Conservation (phyloP, 129 eudicot species). For the Arctium minus region DNA sequence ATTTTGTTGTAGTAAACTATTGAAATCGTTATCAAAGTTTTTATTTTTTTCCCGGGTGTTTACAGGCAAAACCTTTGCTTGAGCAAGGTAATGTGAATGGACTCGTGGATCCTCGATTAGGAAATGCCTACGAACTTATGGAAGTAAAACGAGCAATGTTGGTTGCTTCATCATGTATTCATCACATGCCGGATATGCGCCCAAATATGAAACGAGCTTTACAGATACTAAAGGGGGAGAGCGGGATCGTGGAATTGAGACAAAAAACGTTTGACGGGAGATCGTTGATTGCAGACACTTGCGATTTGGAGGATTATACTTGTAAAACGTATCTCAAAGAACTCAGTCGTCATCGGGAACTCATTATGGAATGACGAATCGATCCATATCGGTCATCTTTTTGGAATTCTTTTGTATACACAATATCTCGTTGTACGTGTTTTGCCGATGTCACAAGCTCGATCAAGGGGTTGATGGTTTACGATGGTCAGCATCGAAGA, state of each 20-base stretch:
- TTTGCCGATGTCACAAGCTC: neutral
- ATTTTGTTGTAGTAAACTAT: neutral
- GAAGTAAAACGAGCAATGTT: conserved; percentile 52
- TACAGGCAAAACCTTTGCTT: conserved; percentile 68
- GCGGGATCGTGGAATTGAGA: conserved; percentile 37
- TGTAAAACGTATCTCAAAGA: conserved; percentile 53
- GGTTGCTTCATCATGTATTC: conserved; percentile 60
- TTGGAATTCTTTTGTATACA: neutral
- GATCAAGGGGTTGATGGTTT: neutral
- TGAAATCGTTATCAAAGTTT: neutral
- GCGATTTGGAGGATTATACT: conserved; percentile 63
- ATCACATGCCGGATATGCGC: conserved; percentile 59
- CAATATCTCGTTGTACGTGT: neutral
- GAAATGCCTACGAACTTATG: conserved; percentile 32
- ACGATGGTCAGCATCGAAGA: conserved; percentile 2
- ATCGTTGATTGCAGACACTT: conserved; percentile 44
- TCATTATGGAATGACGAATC: conserved; percentile 41
- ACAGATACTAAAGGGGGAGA: conserved; percentile 54
- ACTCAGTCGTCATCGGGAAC: conserved; percentile 54
- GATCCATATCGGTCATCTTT: neutral
- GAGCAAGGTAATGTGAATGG: conserved; percentile 44
- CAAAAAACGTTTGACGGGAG: conserved; percentile 46
- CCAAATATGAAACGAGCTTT: conserved; percentile 62
- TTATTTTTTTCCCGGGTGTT: neutral
- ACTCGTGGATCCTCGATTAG: conserved; percentile 62